Percentiles rank a stretch among this genome's conserved stretches.
Conservation (phyloP, 2,329 filamentous ascomycete genomes). For the Epichloe sibirici region DNA sequence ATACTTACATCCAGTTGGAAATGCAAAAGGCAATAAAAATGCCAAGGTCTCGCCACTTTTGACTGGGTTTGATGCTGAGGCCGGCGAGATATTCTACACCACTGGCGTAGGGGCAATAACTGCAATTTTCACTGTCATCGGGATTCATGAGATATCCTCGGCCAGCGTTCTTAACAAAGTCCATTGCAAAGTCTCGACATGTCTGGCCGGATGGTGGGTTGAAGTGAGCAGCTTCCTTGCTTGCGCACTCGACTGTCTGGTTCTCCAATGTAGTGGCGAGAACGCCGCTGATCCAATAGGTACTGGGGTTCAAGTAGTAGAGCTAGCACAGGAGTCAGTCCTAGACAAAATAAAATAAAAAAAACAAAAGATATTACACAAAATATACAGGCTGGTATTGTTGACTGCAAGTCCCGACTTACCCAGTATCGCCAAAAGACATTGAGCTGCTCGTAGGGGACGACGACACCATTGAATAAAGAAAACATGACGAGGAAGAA, state of each 20-base stretch:
- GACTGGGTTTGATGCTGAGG: constrained; percentile 32
- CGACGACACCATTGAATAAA: constrained; percentile 66
- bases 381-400: no score
- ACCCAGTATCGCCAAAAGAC: constrained; percentile 65
- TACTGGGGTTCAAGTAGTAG: constrained; percentile 6
- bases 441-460: constrained; percentile 51
- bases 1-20: constrained; percentile 46
- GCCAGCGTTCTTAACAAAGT: constrained; percentile 36
- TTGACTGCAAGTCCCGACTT: not conserved
- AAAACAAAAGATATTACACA: no score
- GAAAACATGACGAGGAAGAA: constrained; percentile 74
- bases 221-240: constrained; percentile 30
- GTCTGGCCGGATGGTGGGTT: constrained; percentile 51
- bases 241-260: constrained; percentile 27
- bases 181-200: constrained; percentile 50
- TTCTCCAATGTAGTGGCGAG: constrained; percentile 8
- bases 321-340: not conserved
- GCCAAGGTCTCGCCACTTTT: constrained; percentile 62
- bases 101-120: constrained; percentile 53
- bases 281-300: constrained; percentile 6
- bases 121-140: constrained; percentile 44
- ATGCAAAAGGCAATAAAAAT: constrained; percentile 61
- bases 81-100: constrained; percentile 51
- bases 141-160: constrained; percentile 53
- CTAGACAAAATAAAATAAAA: no score